Evolutionary conservation across 352 stramenopile genomes (phyloP), one percentile per base, ranked within the genome.

Genomic region (Globisporangium paroecandrum): DNA sequence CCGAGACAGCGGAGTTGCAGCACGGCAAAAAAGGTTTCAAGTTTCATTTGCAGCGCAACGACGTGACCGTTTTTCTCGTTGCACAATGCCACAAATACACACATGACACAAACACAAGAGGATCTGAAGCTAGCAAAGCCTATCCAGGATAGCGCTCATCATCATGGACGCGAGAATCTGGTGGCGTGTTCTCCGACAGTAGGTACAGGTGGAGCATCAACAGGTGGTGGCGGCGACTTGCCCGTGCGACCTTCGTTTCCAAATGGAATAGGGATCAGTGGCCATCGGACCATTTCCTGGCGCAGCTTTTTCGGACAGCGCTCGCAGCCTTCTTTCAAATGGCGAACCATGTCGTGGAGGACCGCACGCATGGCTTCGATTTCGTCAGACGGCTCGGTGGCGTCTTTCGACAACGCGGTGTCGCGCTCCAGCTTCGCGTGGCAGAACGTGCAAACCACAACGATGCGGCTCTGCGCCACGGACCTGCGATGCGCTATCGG

Each of bases 361-460:
- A 64, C 41, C 58, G 13, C 36, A 24, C 58, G 58, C 34, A 64
- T 64, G n/a, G 58, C 36, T 34, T 24, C 5, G 12, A 55, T 24
- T 55, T 64, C 58, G 7, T 55, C 58, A 25, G 51, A 25, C 3
- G 55, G 55, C 29, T 61, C 58, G 6, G 32, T 25, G 10, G 10
- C 15, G 25, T 64, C 36, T 18, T 53, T 64, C 13, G 58, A 10
- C 13, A 64, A 36, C 36, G 22, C 38, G 12, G 58, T 64, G 58
- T 64, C 36, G 13, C 20, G 6, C 22, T 55, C 58, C 2, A 64
- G 15, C 22, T 64, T 5, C 15, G 24, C 58, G 10, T 53, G 29
- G 24, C 58, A 63, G 36, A 49, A 63, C 22, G 49, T 63, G 58
- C 58, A 63, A 22, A 38, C 22, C 36, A 24, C 58, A 22, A 63